Conservation (phyloP, 2,329 filamentous ascomycete species). For the Neurospora crassa region DNA sequence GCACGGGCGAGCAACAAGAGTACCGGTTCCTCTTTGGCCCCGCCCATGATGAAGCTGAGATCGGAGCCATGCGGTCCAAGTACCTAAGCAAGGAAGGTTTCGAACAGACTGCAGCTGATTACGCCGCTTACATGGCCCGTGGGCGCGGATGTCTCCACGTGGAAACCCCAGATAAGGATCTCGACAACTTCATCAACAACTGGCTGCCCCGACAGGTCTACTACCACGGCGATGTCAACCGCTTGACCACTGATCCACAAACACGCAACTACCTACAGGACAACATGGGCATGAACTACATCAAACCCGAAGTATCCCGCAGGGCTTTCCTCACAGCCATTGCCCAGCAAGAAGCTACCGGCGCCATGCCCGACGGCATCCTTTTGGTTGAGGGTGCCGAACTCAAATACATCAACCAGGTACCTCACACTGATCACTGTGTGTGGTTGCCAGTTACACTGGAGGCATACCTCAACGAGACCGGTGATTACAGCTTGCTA, state of each 20-base stretch:
- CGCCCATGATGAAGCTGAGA: constrained; percentile 41
- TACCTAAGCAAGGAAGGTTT: constrained; percentile 42
- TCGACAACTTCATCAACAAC: constrained; percentile 50
- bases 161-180: constrained; percentile 42
- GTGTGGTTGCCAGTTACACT: constrained; percentile 47
- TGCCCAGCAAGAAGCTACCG: constrained; percentile 42
- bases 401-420: constrained; percentile 51
- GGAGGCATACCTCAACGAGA: constrained; percentile 45
- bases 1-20: constrained; percentile 29
- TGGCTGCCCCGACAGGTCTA: constrained; percentile 49
- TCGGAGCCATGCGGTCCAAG: constrained; percentile 32
- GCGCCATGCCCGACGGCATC: constrained; percentile 50
- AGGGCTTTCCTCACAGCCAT: constrained; percentile 39
- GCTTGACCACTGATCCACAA: constrained; percentile 48
- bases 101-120: constrained; percentile 33
- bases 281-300: constrained; percentile 52
- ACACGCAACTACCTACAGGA: constrained; percentile 51
- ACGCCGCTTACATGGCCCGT: constrained; percentile 39
- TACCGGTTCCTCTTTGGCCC: constrained; percentile 48
- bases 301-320: constrained; percentile 39
- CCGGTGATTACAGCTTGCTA: constrained; percentile 41
- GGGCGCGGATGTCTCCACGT: constrained; percentile 41
- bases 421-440: constrained; percentile 51
- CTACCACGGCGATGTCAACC: constrained; percentile 51
- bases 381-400: constrained; percentile 42